phyloP scores from a whole-genome alignment of 257 asterid species.

The Marsdenia floribunda region DNA sequence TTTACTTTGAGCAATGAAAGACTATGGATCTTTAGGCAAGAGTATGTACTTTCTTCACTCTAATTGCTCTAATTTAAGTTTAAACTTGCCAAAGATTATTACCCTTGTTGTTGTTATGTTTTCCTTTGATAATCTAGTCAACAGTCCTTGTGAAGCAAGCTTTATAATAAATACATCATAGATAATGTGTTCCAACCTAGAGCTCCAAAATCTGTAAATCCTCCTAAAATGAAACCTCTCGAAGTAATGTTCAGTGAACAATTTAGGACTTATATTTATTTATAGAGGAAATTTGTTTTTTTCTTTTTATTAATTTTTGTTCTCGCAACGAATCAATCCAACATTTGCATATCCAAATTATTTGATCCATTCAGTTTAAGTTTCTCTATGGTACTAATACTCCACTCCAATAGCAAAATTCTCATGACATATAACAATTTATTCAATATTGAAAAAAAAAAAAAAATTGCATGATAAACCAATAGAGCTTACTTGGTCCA shows the following conservation, averaged over 20 bases:
- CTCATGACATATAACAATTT: not conserved
- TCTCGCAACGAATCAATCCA: not conserved
- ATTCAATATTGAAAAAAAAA: not conserved
- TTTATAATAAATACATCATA: not conserved
- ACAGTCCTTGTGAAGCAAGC: not conserved
- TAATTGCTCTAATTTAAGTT: too few relatives aligned
- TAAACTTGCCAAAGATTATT: not conserved
- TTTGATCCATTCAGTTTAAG: not conserved
- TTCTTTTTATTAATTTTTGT: not conserved
- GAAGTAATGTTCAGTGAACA: not conserved
- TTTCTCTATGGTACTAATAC: not conserved
- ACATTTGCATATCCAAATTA: not conserved
- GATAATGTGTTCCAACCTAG: not conserved
- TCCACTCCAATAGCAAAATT: not conserved
- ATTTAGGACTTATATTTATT: not conserved
- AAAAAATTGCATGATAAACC: not conserved
- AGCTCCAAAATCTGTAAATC: not conserved
- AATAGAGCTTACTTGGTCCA: not conserved
- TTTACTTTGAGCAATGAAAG: not conserved
- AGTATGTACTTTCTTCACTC: not conserved
- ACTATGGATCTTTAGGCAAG: not conserved
- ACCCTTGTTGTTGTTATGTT: too few relatives aligned
- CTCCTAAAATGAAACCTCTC: not conserved
- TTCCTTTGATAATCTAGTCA: not conserved
- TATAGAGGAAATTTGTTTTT: too few relatives aligned